Evolutionary conservation across 2,329 filamentous ascomycete species (phyloP).

Genomic region (Cladobotryum mycophilum): DNA sequence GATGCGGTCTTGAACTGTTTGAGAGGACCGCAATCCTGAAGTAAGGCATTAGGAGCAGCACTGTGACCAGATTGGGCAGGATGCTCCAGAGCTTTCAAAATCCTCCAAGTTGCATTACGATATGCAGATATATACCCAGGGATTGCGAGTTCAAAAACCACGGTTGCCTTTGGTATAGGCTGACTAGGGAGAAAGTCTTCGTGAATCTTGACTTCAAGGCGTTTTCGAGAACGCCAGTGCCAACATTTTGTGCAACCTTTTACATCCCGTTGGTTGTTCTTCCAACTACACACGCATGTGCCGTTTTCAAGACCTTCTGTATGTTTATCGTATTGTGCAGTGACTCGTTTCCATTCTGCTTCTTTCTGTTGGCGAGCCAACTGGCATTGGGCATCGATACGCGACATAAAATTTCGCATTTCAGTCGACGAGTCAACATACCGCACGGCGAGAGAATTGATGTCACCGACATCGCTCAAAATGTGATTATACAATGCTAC

Average conservation of each 20-base stretch:
- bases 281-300: slow-evolving; percentile 14
- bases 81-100: slow-evolving; percentile 8
- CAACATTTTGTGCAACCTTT: slow-evolving; percentile 15
- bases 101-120: slow-evolving; percentile 12
- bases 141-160: slow-evolving; percentile 44
- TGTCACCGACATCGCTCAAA: neutral
- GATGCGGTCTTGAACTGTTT: neutral
- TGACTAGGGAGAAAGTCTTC: slow-evolving; percentile 21
- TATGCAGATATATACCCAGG: slow-evolving; percentile 37
- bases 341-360: neutral
- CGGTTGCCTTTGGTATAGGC: slow-evolving; percentile 26
- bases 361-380: neutral
- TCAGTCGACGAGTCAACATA: neutral
- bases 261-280: neutral
- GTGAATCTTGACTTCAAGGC: slow-evolving; percentile 15
- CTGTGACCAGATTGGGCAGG: neutral
- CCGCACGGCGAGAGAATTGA: slow-evolving; percentile 1
- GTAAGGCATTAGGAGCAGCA: neutral
- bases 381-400: slow-evolving; percentile 1
- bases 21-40: slow-evolving; percentile 1
- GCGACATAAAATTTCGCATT: neutral
- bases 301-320: slow-evolving; percentile 8
- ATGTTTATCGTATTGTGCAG: slow-evolving; percentile 12
- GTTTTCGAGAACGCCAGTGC: slow-evolving; percentile 9
- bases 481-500: neutral